phyloP scores from a whole-genome alignment of 148 eudicot species.

The Amaranthus hypochondriacus region DNA sequence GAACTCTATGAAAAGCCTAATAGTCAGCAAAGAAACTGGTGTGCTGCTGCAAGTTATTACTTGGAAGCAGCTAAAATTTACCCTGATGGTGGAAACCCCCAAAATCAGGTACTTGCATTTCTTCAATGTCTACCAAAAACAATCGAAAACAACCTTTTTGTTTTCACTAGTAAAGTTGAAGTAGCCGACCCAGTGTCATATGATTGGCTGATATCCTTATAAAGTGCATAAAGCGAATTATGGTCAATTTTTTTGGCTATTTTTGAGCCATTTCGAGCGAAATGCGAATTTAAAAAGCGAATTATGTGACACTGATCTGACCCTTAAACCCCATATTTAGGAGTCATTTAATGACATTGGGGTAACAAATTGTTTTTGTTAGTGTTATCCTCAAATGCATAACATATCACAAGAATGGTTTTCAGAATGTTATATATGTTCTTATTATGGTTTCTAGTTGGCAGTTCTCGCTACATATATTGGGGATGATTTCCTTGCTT shows the following conservation, averaged over 20 bases:
- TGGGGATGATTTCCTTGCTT: conserved; percentile 78
- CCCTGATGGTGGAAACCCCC: conserved; percentile 95
- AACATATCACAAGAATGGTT: conserved; percentile 1
- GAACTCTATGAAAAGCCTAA: conserved; percentile 56
- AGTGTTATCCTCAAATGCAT: background rate
- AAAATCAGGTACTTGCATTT: conserved; percentile 70
- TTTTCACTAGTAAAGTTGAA: too few species aligned
- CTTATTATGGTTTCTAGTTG: conserved; percentile 51
- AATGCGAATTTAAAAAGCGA: too few species aligned
- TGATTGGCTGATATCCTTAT: too few species aligned
- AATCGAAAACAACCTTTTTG: too few species aligned
- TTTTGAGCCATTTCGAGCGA: too few species aligned
- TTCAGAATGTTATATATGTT: conserved; percentile 19
- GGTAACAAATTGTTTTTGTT: too few species aligned
- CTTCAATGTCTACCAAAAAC: background rate
- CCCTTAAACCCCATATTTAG: too few species aligned
- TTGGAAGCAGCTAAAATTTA: conserved; percentile 62
- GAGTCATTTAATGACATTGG: too few species aligned
- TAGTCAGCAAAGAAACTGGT: conserved; percentile 51
- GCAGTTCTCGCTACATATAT: conserved; percentile 77
- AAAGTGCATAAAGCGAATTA: too few species aligned
- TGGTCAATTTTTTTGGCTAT: too few species aligned
- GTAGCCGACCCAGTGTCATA: too few species aligned
- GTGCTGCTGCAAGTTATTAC: conserved; percentile 64
- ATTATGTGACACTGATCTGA: too few species aligned